A percentile compares a stretch with the other conserved stretches of the same genome.
These are phyloP conservation scores for Hirschfeldia incana DNA, from an alignment of 345 rosid genomes.

Conservation along the genomic window DNA sequence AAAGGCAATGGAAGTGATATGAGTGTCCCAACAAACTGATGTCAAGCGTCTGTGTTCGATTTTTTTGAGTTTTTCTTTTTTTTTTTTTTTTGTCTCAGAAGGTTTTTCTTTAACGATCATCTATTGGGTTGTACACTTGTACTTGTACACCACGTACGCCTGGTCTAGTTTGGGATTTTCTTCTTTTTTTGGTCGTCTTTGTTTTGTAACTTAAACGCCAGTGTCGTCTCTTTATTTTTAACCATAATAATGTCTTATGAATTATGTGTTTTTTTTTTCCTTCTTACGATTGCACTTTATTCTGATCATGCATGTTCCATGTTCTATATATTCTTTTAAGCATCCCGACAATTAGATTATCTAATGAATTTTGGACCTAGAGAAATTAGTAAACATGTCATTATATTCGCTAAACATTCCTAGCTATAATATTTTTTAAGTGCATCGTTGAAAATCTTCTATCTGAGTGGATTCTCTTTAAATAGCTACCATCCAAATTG, in stretches of 20 bases:
- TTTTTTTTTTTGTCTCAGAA: neutral
- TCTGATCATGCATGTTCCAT: neutral
- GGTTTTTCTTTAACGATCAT: neutral
- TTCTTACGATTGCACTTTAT: neutral
- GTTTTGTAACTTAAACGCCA: neutral
- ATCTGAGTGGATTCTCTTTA: constrained; percentile 17
- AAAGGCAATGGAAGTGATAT: constrained; percentile 57
- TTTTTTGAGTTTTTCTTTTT: constrained; percentile 34
- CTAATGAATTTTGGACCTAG: neutral
- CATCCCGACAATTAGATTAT: neutral
- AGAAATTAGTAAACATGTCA: neutral
- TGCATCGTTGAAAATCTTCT: neutral
- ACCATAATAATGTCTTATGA: constrained; percentile 6
- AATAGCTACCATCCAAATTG: constrained; percentile 34
- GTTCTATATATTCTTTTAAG: neutral
- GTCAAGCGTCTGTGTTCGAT: constrained; percentile 54
- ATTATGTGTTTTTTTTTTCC: no score
- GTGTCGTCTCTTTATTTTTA: neutral
- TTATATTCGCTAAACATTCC: neutral
- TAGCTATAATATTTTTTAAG: neutral
- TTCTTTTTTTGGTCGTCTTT: neutral
- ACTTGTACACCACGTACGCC: neutral
- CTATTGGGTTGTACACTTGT: constrained; percentile 7
- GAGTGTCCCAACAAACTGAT: constrained; percentile 73
- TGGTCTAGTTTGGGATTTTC: constrained; percentile 7